Evolutionary conservation across 2,329 filamentous ascomycete genomes (phyloP).

Genomic region (Diaporthe australafricana): DNA sequence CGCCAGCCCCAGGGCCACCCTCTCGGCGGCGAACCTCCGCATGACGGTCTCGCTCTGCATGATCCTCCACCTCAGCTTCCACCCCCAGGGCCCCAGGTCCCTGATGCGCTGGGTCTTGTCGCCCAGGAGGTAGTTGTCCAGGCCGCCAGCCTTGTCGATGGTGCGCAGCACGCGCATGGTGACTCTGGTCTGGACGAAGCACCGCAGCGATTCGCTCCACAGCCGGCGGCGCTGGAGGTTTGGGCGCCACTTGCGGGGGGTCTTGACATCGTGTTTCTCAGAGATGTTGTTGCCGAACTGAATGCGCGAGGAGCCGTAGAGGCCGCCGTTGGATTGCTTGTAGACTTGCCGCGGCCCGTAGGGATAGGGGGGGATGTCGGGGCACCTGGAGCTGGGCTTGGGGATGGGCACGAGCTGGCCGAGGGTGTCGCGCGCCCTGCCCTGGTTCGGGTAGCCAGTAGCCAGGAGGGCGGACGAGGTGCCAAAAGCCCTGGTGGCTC

Average conservation of each 20-base stretch:
- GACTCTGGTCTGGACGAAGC: slow-evolving; percentile 74
- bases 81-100: slow-evolving; percentile 90
- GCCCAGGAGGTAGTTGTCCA: slow-evolving; percentile 92
- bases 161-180: slow-evolving; percentile 77
- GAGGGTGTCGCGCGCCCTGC: slow-evolving; percentile 31
- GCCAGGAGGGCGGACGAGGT: slow-evolving; percentile 49
- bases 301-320: slow-evolving; percentile 78
- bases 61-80: slow-evolving; percentile 89
- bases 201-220: slow-evolving; percentile 71
- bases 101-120: slow-evolving; percentile 81
- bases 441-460: slow-evolving; percentile 35
- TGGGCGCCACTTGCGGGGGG: slow-evolving; percentile 78
- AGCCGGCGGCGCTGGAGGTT: slow-evolving; percentile 79
- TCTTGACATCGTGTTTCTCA: slow-evolving; percentile 75
- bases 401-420: slow-evolving; percentile 54
- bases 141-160: slow-evolving; percentile 86
- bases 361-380: slow-evolving; percentile 73
- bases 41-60: slow-evolving; percentile 81
- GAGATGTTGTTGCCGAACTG: slow-evolving; percentile 85
- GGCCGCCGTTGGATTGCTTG: slow-evolving; percentile 83
- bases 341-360: slow-evolving; percentile 77
- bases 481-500: slow-evolving; percentile 46
- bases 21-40: slow-evolving; percentile 73
- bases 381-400: slow-evolving; percentile 53
- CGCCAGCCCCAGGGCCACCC: slow-evolving; percentile 73